Base-by-base conservation (phyloP, 2,329 filamentous ascomycete genomes). In the Calonectria fujianensis region DNA sequence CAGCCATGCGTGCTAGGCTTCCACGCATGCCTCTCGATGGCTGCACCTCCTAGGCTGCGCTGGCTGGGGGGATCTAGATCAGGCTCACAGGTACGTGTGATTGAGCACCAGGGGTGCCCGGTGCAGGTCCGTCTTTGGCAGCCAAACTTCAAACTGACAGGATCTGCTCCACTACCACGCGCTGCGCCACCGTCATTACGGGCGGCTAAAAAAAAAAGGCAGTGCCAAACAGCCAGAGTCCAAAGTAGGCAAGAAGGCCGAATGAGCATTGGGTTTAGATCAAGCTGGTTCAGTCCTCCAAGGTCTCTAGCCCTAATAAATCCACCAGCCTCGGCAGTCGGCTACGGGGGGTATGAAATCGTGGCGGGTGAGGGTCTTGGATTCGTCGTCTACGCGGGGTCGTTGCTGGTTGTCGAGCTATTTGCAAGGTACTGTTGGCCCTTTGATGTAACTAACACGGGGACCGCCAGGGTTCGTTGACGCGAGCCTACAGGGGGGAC, bases 151-250 rank as follows among this genome's bases (percentile, higher is more conserved):
- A 65, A 69, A 63, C 66, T 32, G 37, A 51, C 35, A 69, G 48
- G 57, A 69, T 64, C 65, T 64, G 57, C 71, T 73, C 71, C 71
- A 73, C 71, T 48, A 64, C 27, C 61, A 54, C 10, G 48, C 45
- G 18, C 71, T 73, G 71, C 71, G 71, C 71, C 71, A 69, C 71
- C 66, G 37, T 29, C 50, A 51, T 57, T 48, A 65, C 39, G 54
- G 48, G 69, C 69, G 32, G 59, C 48, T 41, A 64, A 37, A 45
- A 31, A 29, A 63, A 39, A 63, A 45, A 41, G 27, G 18, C n/a
- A 35, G 52, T 35, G 31, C 31, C 52, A 57, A 37, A 57, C n/a
- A 32, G n/a, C 54, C 32, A 59, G 9, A 39, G 32, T 59, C 54
- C 32, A 59, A 59, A 59, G 54, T 59, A 35, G 54, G 32, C 35